Conservation (phyloP, 768 basidiomycete species). For the Suillus weaverae region DNA sequence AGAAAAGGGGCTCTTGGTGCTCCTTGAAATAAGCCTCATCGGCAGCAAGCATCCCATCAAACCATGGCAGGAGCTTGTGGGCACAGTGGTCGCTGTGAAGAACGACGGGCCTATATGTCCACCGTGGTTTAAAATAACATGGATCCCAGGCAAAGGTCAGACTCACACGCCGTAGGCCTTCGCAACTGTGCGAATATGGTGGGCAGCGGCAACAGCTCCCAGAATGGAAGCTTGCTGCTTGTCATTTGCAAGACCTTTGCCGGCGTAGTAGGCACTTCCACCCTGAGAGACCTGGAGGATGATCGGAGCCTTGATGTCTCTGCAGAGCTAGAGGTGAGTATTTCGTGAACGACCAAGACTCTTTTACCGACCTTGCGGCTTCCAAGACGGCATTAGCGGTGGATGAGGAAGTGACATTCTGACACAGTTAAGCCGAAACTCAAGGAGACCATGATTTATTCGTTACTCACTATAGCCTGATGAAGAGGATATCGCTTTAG, state of each 20-base stretch:
- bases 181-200: slow-evolving; percentile 86
- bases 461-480: slow-evolving; percentile 73
- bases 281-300: slow-evolving; percentile 98
- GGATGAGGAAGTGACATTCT: slow-evolving; percentile 98
- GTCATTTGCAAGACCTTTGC: slow-evolving; percentile 93
- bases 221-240: slow-evolving; percentile 92
- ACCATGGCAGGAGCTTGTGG: slow-evolving; percentile 96
- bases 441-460: not conserved
- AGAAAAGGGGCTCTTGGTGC: slow-evolving; percentile 86
- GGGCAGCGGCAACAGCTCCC: slow-evolving; percentile 91
- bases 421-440: slow-evolving; percentile 9
- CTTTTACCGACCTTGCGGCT: slow-evolving; percentile 72
- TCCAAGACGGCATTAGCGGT: slow-evolving; percentile 93
- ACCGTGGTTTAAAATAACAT: slow-evolving; percentile 8
- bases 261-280: slow-evolving; percentile 93
- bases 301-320: slow-evolving; percentile 95
- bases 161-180: slow-evolving; percentile 91
- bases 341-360: slow-evolving; percentile 4
- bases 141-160: not conserved
- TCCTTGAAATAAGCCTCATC: slow-evolving; percentile 91
- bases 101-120: slow-evolving; percentile 75
- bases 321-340: slow-evolving; percentile 29
- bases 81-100: slow-evolving; percentile 99
- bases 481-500: not conserved
- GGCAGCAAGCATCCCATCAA: slow-evolving; percentile 98